These are phyloP conservation scores for Calonectria hongkongensis DNA, from an alignment of 2,329 filamentous ascomycete genomes.

Conservation along the genomic window DNA sequence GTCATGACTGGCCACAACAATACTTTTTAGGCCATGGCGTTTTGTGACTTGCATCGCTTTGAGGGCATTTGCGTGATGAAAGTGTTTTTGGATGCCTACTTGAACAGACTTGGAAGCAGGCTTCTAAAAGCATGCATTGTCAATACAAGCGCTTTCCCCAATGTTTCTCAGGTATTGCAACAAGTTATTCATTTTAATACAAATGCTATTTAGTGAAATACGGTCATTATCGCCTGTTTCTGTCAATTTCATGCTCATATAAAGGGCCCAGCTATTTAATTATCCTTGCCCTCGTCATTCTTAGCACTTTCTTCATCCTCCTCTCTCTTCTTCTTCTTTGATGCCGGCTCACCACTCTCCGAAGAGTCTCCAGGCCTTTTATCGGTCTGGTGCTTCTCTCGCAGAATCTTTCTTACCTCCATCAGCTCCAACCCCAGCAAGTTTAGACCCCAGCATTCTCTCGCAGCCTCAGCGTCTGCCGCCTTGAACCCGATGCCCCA, in stretches of 20 bases:
- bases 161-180: too few relatives aligned
- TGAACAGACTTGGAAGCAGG: background rate
- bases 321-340: conserved; percentile 29
- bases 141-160: background rate
- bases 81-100: background rate
- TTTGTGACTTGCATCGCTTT: background rate
- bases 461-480: conserved; percentile 67
- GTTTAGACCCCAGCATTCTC: conserved; percentile 77
- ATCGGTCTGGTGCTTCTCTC: conserved; percentile 59
- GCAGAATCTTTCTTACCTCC: conserved; percentile 73
- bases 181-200: background rate
- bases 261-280: background rate
- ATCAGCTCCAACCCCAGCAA: conserved; percentile 78
- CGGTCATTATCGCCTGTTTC: background rate
- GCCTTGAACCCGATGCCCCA: conserved; percentile 80
- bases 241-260: background rate
- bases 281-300: background rate
- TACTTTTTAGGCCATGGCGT: background rate
- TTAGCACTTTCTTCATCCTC: background rate
- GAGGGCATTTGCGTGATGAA: background rate
- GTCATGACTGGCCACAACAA: background rate
- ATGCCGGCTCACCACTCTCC: background rate
- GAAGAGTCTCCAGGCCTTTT: background rate
- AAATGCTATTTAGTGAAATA: background rate
- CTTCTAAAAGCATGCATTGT: too few relatives aligned